These are phyloP conservation scores for Tilletia indica DNA, from an alignment of 1,284 basidiomycete species.

Conservation along the genomic window DNA sequence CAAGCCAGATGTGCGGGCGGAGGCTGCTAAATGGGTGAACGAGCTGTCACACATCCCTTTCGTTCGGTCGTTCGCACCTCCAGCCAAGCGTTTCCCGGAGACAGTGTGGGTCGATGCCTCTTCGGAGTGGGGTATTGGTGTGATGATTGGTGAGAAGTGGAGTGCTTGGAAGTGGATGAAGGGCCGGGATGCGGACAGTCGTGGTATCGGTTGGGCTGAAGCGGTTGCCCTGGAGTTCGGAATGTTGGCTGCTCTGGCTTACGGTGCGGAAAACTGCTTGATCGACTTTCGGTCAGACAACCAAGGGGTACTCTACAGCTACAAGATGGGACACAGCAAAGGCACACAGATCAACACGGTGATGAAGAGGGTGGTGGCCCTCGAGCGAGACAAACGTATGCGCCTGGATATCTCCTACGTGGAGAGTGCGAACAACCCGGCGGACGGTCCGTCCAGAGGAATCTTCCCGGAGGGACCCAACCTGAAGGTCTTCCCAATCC, in stretches of 20 bases:
- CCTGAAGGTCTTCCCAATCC: too few relatives aligned
- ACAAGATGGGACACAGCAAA: neutral
- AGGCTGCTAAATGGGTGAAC: too few relatives aligned
- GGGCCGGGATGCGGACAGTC: neutral
- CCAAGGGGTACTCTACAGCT: neutral
- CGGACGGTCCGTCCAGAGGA: too few relatives aligned
- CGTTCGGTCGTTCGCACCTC: too few relatives aligned
- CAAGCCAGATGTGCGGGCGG: too few relatives aligned
- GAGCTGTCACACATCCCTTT: too few relatives aligned
- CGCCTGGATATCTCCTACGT: too few relatives aligned
- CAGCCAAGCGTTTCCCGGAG: neutral
- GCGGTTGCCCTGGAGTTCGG: neutral
- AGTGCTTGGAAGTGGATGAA: neutral
- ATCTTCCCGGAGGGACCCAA: too few relatives aligned
- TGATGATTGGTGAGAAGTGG: neutral
- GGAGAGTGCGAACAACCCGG: too few relatives aligned
- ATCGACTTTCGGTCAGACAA: neutral
- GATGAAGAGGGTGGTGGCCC: neutral
- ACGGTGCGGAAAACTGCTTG: neutral
- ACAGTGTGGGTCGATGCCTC: neutral
- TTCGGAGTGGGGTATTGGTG: neutral
- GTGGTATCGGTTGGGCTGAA: neutral
- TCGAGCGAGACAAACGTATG: too few relatives aligned
- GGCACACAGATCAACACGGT: neutral
- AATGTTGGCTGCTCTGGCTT: neutral